Evolutionary conservation across 2,329 filamentous ascomycete genomes (phyloP), one percentile per base, ranked within the genome.

Genomic region (Aureobasidium pullulans): DNA sequence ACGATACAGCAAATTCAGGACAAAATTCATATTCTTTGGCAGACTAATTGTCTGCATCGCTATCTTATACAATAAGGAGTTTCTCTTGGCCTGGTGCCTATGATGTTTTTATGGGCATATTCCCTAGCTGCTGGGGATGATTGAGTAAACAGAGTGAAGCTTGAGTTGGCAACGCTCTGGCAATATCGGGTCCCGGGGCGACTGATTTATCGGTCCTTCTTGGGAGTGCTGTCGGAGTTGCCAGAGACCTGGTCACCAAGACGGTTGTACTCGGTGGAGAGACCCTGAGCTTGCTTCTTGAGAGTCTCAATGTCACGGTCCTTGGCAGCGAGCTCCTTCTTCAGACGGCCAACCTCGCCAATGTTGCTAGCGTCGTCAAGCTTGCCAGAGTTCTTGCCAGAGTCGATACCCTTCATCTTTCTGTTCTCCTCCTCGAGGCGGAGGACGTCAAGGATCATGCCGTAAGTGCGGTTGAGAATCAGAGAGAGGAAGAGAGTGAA

Each of bases 401-500:
- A 74, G 70, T 84, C 79, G 48, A 28, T 52, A 50, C 87, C 86
- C 80, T 95, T 90, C 73, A 89, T 87, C 64, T 83, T 78, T 82
- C 90, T 92, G 72, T 96, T 78, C 78, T 90, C 89, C 77, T 96
- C 90, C 80, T 99, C 93, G 57, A 99, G 87, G 64, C 90, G 84
- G 70, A 96, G 88, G 54, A 89, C 85, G 68, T 96, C 92, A 65
- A 96, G 83, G 70, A 96, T 96, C 89, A 97, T 93, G 71, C 87
- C 89, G 80, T 97, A 99, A 71, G 94, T 99, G 72, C 94, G 93
- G 86, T 99, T 97, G 73, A 95, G 89, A 76, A 99, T 99, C 65
- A 99, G 83, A 57, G 93, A 97, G 63, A 99, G 87, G 85, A 99
- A 97, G 64, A 99, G 87, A 5, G 94, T 99, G 82, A 99, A 99